phyloP scores from a whole-genome alignment of 2,329 filamentous ascomycete genomes.

The Neofusicoccum ribis region DNA sequence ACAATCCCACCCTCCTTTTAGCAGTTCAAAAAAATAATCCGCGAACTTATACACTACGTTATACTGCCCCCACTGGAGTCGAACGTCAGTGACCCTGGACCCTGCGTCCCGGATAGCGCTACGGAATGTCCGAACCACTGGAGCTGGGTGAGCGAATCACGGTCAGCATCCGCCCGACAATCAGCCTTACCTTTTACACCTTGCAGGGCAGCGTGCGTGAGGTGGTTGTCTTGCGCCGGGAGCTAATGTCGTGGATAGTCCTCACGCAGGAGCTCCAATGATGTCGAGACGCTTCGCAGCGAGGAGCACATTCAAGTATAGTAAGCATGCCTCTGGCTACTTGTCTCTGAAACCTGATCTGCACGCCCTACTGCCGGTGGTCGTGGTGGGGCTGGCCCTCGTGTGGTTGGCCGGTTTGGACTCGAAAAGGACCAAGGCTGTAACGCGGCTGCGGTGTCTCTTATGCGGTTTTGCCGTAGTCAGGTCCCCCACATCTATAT shows the following conservation, averaged over 20 bases:
- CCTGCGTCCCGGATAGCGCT: slow-evolving; percentile 3
- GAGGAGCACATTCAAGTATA: slow-evolving; percentile 10
- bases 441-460: no score
- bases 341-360: background rate
- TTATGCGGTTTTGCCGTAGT: no score
- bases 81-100: background rate
- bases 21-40: background rate
- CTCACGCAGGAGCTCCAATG: slow-evolving; percentile 8
- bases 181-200: background rate
- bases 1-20: background rate
- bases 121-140: slow-evolving; percentile 5
- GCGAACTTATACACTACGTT: background rate
- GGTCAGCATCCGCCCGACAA: background rate
- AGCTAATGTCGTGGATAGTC: slow-evolving; percentile 11
- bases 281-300: background rate
- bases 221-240: background rate
- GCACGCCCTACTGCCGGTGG: background rate
- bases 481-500: no score
- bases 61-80: background rate
- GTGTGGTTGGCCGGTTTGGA: background rate
- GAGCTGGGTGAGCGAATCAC: slow-evolving; percentile 12
- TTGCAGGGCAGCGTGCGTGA: background rate
- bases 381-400: background rate
- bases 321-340: background rate
- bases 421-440: no score